phyloP scores from a whole-genome alignment of 352 stramenopile genomes.

The Pythium utonaiense region DNA sequence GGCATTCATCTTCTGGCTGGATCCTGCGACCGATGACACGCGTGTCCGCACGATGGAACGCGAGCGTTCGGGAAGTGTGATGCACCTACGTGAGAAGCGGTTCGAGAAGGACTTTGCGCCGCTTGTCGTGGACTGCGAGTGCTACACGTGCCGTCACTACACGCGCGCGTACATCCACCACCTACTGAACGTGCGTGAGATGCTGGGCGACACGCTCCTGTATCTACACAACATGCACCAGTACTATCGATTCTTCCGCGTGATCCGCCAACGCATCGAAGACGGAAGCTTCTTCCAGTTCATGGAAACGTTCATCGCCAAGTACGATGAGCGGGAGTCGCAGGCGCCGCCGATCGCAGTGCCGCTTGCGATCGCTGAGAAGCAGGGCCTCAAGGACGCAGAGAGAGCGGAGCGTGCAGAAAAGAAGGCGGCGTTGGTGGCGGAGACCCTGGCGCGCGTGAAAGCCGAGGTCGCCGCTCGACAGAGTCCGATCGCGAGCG shows the following conservation, averaged over 20 bases:
- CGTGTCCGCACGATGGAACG: slow-evolving; percentile 28
- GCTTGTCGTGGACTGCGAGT: slow-evolving; percentile 58
- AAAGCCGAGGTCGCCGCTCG: slow-evolving; percentile 16
- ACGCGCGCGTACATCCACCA: slow-evolving; percentile 91
- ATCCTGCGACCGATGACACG: slow-evolving; percentile 30
- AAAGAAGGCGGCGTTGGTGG: slow-evolving; percentile 22
- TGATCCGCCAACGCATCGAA: slow-evolving; percentile 49
- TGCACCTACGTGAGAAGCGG: slow-evolving; percentile 64
- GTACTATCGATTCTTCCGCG: slow-evolving; percentile 69
- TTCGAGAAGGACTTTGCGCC: slow-evolving; percentile 64
- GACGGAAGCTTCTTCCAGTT: slow-evolving; percentile 41
- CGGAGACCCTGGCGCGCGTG: slow-evolving; percentile 12
- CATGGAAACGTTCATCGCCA: slow-evolving; percentile 33
- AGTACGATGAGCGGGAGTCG: slow-evolving; percentile 46
- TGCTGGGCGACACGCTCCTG: slow-evolving; percentile 89
- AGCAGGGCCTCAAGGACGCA: slow-evolving; percentile 46
- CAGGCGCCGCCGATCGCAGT: slow-evolving; percentile 41
- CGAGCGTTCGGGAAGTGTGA: slow-evolving; percentile 36
- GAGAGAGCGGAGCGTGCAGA: slow-evolving; percentile 32
- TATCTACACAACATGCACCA: slow-evolving; percentile 86
- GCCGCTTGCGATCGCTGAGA: slow-evolving; percentile 49
- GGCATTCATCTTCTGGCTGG: slow-evolving; percentile 63
- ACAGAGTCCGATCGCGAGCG: slow-evolving; percentile 3
- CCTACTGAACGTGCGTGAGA: slow-evolving; percentile 90
- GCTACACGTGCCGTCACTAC: slow-evolving; percentile 72